A percentile compares a stretch with the other conserved stretches of the same genome.
Evolutionary conservation across 1,284 basidiomycete species (phyloP).

Genomic region (Naganishia cerealis): DNA sequence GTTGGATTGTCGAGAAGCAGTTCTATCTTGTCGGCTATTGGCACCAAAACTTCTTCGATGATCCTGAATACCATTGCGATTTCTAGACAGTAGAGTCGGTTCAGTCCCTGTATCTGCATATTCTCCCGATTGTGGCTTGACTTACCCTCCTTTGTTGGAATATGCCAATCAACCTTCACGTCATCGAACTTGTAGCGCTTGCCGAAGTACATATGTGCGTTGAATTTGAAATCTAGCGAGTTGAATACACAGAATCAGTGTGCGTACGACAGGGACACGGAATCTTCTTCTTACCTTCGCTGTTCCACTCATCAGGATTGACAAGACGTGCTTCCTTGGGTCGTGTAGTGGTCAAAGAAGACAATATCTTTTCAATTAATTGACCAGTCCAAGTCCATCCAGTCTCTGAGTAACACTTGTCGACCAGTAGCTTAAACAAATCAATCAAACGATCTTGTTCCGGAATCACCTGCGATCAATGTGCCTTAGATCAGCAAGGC

Average conservation of each 20-base stretch:
- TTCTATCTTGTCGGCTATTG: conserved; percentile 70
- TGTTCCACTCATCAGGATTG: conserved; percentile 78
- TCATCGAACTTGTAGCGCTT: conserved; percentile 75
- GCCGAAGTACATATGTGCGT: conserved; percentile 81
- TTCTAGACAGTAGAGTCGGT: conserved; percentile 55
- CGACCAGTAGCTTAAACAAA: conserved; percentile 69
- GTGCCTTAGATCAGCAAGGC: too few species aligned
- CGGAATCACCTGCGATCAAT: conserved; percentile 9
- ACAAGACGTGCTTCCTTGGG: conserved; percentile 79
- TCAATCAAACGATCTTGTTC: conserved; percentile 57
- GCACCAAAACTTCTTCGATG: conserved; percentile 67
- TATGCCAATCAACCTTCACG: conserved; percentile 84
- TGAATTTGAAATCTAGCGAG: conserved; percentile 65
- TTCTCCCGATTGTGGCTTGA: conserved; percentile 1
- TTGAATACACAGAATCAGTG: conserved; percentile 22
- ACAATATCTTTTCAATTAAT: conserved; percentile 74
- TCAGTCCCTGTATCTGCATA: background rate
- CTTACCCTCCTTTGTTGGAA: conserved; percentile 56
- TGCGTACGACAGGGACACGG: conserved; percentile 4
- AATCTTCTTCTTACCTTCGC: conserved; percentile 59
- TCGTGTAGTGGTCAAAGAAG: conserved; percentile 75
- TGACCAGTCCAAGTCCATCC: conserved; percentile 81
- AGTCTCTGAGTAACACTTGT: conserved; percentile 82
- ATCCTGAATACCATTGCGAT: conserved; percentile 79
- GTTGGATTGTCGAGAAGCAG: conserved; percentile 61